Base-by-base conservation (phyloP, 805 yeast genomes). In the Teunomyces panamensis region DNA sequence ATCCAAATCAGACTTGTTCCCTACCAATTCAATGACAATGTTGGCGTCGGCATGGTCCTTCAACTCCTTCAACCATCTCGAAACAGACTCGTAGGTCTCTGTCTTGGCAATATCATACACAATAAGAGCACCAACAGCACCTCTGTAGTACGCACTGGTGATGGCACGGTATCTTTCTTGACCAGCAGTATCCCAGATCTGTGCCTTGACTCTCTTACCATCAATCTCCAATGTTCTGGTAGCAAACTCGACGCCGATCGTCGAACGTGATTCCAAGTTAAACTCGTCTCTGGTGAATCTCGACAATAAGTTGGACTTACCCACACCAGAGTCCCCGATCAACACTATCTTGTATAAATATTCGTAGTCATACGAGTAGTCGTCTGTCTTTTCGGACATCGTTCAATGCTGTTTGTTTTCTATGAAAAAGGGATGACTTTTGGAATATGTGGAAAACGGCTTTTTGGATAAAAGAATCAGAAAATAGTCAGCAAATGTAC, bases 151-250 rank as follows among this genome's bases (percentile, higher is more conserved):
- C 5, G 98, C 98, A 48, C 94, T 84, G 29, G 99, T 94, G 67
- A 92, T 92, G 39, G 99, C 98, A 60, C 99, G 83, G 75, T 94
- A 92, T 68, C 99, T 83, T 70, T 92, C 99, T 74, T 92, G 99
- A 52, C 99, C 99, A 2, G 99, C 99, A 32, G 99, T 92, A 69
- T 92, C 99, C 99, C 99, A 92, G 57, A 90, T 85, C 69, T 89
- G 96, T 3, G 95, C 92, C 67, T 88, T 89, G 57, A 88, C 85
- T 64, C 89, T 73, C 62, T 86, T 87, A 37, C 89, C 90, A 55
- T 87, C 92, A 52, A 87, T 84, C 59, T 87, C 92, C 48, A 94
- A 83, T 2, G 97, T 91, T 67, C 97, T 80, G 17, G 98, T 94
- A 39, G 98, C 98, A 73, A 92, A 92, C 69, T 94, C 99, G 44